Evolutionary conservation across 768 basidiomycete species (phyloP), one percentile per base, ranked within the genome.

Genomic region (Naganishia friedmannii): DNA sequence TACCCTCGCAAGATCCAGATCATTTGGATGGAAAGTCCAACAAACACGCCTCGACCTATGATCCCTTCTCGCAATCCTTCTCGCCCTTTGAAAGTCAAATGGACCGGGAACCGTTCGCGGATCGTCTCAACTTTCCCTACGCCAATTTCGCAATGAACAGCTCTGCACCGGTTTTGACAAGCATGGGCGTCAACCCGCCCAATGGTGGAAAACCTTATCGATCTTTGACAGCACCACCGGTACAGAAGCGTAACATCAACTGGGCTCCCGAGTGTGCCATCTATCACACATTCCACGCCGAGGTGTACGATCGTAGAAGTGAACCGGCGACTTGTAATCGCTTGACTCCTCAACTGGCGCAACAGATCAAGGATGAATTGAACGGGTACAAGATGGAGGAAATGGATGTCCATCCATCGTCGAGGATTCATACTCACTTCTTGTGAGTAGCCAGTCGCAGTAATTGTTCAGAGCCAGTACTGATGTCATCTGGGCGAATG

Each of bases 311-410:
- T 82, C 85, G 96, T 66, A 85, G 93, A 76, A 93, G 92, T 74
- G 95, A 97, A 82, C 93, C 92, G 26, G 94, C 93, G 56, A 98
- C 95, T 31, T 97, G 93, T 88, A 97, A 94, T 82, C 86, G 91
- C 48, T 83, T 99, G 76, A 99, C 96, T 65, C 96, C 95, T 53
- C 88, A 90, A 69, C 84, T 98, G 76, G 95, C 95, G 48, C 92
- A 97, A 84, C 86, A 89, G 76, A 98, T 99, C 82, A 99, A 99
- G 85, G 77, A 76, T 55, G 79, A 80, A 77, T 76, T 99, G 65
- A 99, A 99, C 82, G 92, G 92, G 68, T 98, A 91, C 83, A 98
- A 98, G 85, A 92, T 97, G 90, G 93, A 95, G 82, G 93, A 97
- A 84, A 98, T 99, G 95, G 92, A 94, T 80, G 93, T 99, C 72